Base-by-base conservation (phyloP, 2,329 filamentous ascomycete genomes). In the Cordyceps cicadae region DNA sequence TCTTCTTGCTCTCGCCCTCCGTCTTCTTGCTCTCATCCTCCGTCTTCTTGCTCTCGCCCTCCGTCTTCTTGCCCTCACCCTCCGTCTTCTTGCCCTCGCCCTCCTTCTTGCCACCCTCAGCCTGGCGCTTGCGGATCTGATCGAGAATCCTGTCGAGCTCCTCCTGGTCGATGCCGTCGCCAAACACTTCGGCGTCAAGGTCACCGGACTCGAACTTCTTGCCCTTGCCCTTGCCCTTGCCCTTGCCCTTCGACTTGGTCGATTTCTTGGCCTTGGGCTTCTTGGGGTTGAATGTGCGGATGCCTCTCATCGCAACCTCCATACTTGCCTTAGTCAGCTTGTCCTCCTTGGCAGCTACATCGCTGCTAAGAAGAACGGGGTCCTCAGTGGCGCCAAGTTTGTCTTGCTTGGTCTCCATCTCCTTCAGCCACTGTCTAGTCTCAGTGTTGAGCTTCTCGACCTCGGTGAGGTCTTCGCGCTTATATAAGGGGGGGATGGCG, bases 401-500 rank as follows among this genome's bases (percentile, higher is more conserved):
- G 34, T 86, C 83, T 73, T 97, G 93, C 66, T 82, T 81, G 2
- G 80, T 77, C 53, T 89, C 75, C 70, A 89, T 87, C 65, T 88
- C 82, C 37, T 86, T 82, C 21, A 99, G 79, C 93, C 93, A 99
- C 21, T 81, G 78, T 17, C 81, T 76, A 19, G 87, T 84, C 15
- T 83, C 80, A 32, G 84, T 81, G 68, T 87, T 83, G 19, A 85
- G 76, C 12, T 82, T 79, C 56, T 86, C 81, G 26, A 94, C 77
- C 53, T 80, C 77, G 48, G 81, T 78, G 37, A 96, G 77, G 68
- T 97, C 92, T 34, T 87, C 83, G 9, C 84, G 76, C 0, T 81
- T 87, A 76, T 95, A 95, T 43, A 88, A 76, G 19, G 87, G 83
- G 48, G 87, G 83, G 26, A 82, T 75, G 19, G 84, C 81, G 0